Percentiles rank a stretch among this genome's conserved stretches.
Evolutionary conservation across 495 filamentous ascomycete genomes (phyloP).

Genomic region (Aspergillus bertholletiae): DNA sequence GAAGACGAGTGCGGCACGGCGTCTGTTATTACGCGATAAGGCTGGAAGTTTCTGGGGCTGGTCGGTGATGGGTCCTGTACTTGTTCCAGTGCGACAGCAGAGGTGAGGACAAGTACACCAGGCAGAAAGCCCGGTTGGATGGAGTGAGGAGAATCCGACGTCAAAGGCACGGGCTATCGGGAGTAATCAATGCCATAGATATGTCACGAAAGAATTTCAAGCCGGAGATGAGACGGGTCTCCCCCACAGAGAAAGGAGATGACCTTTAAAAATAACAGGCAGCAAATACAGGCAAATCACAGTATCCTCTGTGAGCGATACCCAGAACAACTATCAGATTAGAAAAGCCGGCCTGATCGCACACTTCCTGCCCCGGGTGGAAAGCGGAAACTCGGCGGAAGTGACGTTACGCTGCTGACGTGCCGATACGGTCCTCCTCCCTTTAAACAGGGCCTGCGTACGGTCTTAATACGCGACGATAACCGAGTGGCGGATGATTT

Average conservation of each 20-base stretch:
- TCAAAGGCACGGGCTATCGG: slow-evolving; percentile 32
- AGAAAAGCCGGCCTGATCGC: slow-evolving; percentile 7
- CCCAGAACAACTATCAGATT: slow-evolving; percentile 5
- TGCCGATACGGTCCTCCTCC: slow-evolving; percentile 35
- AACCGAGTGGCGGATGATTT: slow-evolving; percentile 16
- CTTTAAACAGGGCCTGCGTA: slow-evolving; percentile 5
- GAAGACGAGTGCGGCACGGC: slow-evolving; percentile 15
- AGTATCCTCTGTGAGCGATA: background rate
- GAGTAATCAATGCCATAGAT: slow-evolving; percentile 22
- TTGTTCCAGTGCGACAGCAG: slow-evolving; percentile 29
- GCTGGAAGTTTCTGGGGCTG: slow-evolving; percentile 5
- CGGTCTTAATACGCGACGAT: slow-evolving; percentile 16
- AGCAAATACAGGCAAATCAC: background rate
- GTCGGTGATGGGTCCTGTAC: slow-evolving; percentile 18
- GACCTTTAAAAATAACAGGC: background rate
- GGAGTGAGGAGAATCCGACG: slow-evolving; percentile 10
- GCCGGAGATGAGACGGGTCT: background rate
- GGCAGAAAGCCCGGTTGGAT: slow-evolving; percentile 7
- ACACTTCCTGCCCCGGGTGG: slow-evolving; percentile 18
- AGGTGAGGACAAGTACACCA: slow-evolving; percentile 19
- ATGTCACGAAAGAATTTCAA: slow-evolving; percentile 1
- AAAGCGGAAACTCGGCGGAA: slow-evolving; percentile 12
- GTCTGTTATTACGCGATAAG: slow-evolving; percentile 11
- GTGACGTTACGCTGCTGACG: slow-evolving; percentile 29
- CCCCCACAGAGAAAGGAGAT: background rate